Evolutionary conservation across 768 basidiomycete species (phyloP).

Genomic region (Kwoniella botswanensis): DNA sequence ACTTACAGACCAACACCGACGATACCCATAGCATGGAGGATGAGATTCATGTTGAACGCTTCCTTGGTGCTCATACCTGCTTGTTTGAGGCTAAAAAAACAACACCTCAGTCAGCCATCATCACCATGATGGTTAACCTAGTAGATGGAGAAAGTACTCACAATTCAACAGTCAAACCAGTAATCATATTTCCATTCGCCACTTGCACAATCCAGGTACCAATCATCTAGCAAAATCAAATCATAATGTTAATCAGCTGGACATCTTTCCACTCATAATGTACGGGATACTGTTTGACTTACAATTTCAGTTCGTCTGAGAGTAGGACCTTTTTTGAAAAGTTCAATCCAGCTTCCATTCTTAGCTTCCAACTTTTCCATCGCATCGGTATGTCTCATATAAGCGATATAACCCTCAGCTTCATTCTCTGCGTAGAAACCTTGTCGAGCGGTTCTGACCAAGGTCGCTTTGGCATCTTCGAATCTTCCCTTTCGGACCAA

Average conservation of each 20-base stretch:
- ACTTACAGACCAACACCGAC: conserved; percentile 37
- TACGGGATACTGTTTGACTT: background rate
- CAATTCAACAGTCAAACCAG: conserved; percentile 37
- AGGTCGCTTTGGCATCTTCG: conserved; percentile 50
- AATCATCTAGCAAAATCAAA: conserved; percentile 23
- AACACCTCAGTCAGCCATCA: background rate
- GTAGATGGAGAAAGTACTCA: background rate
- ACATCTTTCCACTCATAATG: background rate
- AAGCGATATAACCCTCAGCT: conserved; percentile 37
- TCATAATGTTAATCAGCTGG: background rate
- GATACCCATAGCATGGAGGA: conserved; percentile 36
- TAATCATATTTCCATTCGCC: conserved; percentile 37
- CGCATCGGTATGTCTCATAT: conserved; percentile 49
- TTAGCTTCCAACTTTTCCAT: conserved; percentile 34
- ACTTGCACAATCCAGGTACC: conserved; percentile 38
- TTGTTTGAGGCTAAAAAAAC: conserved; percentile 22
- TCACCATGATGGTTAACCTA: background rate
- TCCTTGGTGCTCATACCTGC: conserved; percentile 32
- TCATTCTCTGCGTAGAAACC: conserved; percentile 31
- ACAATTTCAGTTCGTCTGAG: conserved; percentile 52
- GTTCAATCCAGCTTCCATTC: conserved; percentile 33
- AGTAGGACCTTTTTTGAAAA: conserved; percentile 41
- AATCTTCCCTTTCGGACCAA: conserved; percentile 40
- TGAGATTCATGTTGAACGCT: conserved; percentile 40
- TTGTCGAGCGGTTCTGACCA: conserved; percentile 34